These are phyloP conservation scores for Exophiala mesophila DNA, from an alignment of 2,329 filamentous ascomycete species.

Conservation along the genomic window DNA sequence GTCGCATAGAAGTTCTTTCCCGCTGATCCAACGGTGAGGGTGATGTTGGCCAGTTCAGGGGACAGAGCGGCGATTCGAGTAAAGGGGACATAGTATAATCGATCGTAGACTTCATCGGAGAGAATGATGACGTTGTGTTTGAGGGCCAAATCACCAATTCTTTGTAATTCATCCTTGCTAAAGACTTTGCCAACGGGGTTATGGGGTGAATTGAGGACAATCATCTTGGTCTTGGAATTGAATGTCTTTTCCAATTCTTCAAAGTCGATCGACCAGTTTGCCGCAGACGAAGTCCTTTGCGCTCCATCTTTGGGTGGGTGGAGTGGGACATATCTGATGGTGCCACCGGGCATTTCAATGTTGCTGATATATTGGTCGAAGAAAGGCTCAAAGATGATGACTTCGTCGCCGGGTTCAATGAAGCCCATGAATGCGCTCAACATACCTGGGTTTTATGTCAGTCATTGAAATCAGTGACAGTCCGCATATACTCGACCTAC, in stretches of 20 bases:
- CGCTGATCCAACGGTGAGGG: constrained; percentile 88
- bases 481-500: constrained; percentile 22
- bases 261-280: constrained; percentile 85
- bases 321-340: constrained; percentile 91
- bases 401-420: constrained; percentile 88
- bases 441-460: constrained; percentile 62
- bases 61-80: constrained; percentile 87
- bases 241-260: constrained; percentile 75
- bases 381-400: constrained; percentile 97
- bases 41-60: constrained; percentile 80
- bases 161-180: constrained; percentile 73
- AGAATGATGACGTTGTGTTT: constrained; percentile 93
- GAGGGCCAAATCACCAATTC: constrained; percentile 81
- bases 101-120: constrained; percentile 89
- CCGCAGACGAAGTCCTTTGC: constrained; percentile 72
- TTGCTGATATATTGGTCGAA: constrained; percentile 99
- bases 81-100: constrained; percentile 91
- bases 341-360: constrained; percentile 96
- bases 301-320: constrained; percentile 79
- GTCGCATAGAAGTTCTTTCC: constrained; percentile 99
- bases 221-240: constrained; percentile 87
- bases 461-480: no score
- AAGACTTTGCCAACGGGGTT: constrained; percentile 98
- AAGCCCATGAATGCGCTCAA: constrained; percentile 97
- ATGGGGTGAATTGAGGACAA: constrained; percentile 68